phyloP scores from a whole-genome alignment of 2,329 filamentous ascomycete species.

The Botryosphaeria agaves region DNA sequence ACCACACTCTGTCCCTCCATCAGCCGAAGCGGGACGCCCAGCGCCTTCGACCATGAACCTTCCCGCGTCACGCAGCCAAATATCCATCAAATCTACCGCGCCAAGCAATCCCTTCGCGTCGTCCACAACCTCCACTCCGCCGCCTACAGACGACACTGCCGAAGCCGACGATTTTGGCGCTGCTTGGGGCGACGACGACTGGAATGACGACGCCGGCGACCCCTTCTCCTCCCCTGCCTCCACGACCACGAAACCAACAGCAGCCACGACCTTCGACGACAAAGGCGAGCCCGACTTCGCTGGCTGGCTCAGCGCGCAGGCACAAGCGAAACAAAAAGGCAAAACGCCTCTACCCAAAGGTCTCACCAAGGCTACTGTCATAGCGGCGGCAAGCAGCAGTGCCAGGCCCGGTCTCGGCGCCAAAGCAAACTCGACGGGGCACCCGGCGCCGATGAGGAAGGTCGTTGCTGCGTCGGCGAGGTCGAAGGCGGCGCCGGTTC shows the following conservation, averaged over 20 bases:
- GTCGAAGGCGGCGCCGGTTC: slow-evolving; percentile 9
- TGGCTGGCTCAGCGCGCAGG: slow-evolving; percentile 81
- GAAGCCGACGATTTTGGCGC: slow-evolving; percentile 44
- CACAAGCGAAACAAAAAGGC: slow-evolving; percentile 46
- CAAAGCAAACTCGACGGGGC: slow-evolving; percentile 13
- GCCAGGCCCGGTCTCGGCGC: slow-evolving; percentile 13
- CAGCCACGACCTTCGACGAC: slow-evolving; percentile 47
- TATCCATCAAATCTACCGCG: slow-evolving; percentile 29
- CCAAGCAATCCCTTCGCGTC: slow-evolving; percentile 9
- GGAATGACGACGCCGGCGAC: slow-evolving; percentile 27
- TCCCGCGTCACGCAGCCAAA: slow-evolving; percentile 42
- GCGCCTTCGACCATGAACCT: slow-evolving; percentile 30
- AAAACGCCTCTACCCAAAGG: slow-evolving; percentile 71
- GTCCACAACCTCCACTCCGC: slow-evolving; percentile 9
- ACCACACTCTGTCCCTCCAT: slow-evolving; percentile 31
- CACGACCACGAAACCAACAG: slow-evolving; percentile 10
- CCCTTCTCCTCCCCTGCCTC: too few species aligned
- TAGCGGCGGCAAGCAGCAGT: slow-evolving; percentile 20
- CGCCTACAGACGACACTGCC: slow-evolving; percentile 12
- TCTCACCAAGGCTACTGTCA: slow-evolving; percentile 39
- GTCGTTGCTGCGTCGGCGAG: slow-evolving; percentile 7
- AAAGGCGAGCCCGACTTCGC: slow-evolving; percentile 88
- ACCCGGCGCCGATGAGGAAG: slow-evolving; percentile 4
- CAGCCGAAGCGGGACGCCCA: slow-evolving; percentile 18
- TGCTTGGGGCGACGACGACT: slow-evolving; percentile 54